Percentiles rank a stretch among this genome's conserved stretches.
phyloP scores from a whole-genome alignment of 2,329 filamentous ascomycete genomes.

The Elsinoe perseae region DNA sequence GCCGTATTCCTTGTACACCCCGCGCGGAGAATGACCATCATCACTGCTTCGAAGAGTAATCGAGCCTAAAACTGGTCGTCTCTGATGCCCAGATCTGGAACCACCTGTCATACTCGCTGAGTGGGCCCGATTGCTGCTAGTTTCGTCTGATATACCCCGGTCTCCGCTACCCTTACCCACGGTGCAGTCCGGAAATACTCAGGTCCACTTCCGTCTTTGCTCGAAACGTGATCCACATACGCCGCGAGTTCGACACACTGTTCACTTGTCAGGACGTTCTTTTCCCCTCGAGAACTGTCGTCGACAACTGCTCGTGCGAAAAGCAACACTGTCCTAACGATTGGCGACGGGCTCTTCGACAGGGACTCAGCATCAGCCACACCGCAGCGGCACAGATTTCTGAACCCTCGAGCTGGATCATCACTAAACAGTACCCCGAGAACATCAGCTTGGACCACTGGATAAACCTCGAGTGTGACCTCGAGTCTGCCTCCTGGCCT shows the following conservation, averaged over 20 bases:
- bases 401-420: not conserved
- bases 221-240: constrained; percentile 8
- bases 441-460: not conserved
- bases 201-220: constrained; percentile 3
- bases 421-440: not conserved
- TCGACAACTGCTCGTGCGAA: no score
- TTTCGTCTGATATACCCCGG: constrained; percentile 6
- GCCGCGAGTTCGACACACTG: not conserved
- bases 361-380: not conserved
- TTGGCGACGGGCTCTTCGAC: no score
- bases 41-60: not conserved
- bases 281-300: not conserved
- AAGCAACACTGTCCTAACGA: no score
- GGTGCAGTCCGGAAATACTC: constrained; percentile 4
- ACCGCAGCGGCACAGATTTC: not conserved
- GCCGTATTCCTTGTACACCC: not conserved
- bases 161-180: constrained; percentile 8
- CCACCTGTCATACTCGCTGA: not conserved
- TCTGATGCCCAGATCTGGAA: not conserved
- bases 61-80: not conserved
- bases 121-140: constrained; percentile 4
- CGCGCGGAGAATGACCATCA: not conserved
- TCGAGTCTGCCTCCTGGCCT: not conserved
- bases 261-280: not conserved
- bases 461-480: not conserved